Evolutionary conservation across 768 basidiomycete genomes (phyloP), one percentile per base, ranked within the genome.

Genomic region (Mycena crocata): DNA sequence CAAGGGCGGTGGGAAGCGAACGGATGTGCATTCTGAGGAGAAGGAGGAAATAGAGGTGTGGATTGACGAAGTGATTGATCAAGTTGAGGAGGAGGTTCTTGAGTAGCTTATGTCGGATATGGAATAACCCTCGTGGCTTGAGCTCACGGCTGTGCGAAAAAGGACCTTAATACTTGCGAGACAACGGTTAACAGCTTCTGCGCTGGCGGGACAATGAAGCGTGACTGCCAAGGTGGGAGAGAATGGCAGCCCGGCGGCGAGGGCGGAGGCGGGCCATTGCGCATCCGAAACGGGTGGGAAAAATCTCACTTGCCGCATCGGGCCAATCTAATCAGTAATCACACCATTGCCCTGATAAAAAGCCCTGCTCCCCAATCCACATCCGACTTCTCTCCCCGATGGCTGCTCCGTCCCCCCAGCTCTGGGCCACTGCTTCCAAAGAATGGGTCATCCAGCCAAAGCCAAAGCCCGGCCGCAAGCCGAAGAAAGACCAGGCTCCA

Each of bases 41-140:
- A 93, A 93, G 77, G 94, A 96, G 79, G 93, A 93, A 80, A 95
- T 96, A 59, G 94, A 96, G 79, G 93, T 97, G 59, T 95, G 94
- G 93, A 82, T 96, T 59, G 96, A 97, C 73, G 95, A 97, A 77
- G 88, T 97, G 44, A 88, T 96, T 73, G 94, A 98, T 71, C 95
- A 98, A 83, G 88, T 86, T 44, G 95, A 97, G 80, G 95, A 97
- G 80, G 89, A 87, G 74, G 80, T 91, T 26, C 81, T 88, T 31
- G 90, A 90, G 67, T 81, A 80, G 73, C 59, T 60, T 65, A 35
- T 66, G 42, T 69, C 60, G 63, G 56, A 50, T 55, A 66, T 67
- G 63, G 72, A 64, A 73, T 61, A 34, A 28, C 17, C 28, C 46
- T 48, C 65, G 28, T 66, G 65, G 58, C 32, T 12, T 21, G n/a